Evolutionary conservation across 2,329 filamentous ascomycete species (phyloP), one percentile per base, ranked within the genome.

Genomic region (Colletotrichum cuscutae): DNA sequence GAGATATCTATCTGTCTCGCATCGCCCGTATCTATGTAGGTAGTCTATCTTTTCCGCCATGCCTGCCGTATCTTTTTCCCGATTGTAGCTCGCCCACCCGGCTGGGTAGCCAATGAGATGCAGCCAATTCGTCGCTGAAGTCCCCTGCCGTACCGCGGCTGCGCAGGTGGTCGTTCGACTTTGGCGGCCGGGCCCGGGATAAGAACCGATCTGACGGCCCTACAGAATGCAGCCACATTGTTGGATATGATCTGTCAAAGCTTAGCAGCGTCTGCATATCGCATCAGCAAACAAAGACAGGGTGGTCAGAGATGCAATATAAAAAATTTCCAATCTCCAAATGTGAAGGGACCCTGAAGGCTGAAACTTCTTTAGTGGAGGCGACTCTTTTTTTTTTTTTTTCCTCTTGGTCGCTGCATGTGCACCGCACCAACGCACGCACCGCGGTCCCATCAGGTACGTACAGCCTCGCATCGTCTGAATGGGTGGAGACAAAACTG

Each of bases 281-380:
- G 26, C 26, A 24, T 28, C 42, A 26, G 35, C 58, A 60, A 60
- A 60, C 56, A 30, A 49, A 42, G 42, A 35, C 42, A 53, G 26
- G 42, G 19, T 28, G 15, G 15, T 11, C 5, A 63, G 9, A 24
- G 30, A 54, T 22, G 22, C 15, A 35, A 19, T 8, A 26, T 24
- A 54, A 37, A 54, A 35, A 37, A 35, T 24, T 42, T 70, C 37
- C 4, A 37, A 30, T 56, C 46, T 61, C 59, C 58, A 30, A 26
- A 19, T 24, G 37, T 42, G 13, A 8, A 42, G 37, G 37, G 65
- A 54, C 65, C 59, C 54, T 59, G 56, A 69, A 72, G 65, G 59
- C 65, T 72, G 70, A 72, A 69, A 72, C 70, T 72, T 69, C 59
- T 72, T 60, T 56, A 72, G 65, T 65, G 65, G 65, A 67, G 46